Evolutionary conservation across 805 yeast genomes (phyloP).

Genomic region (Sugiyamaella chiloensis): DNA sequence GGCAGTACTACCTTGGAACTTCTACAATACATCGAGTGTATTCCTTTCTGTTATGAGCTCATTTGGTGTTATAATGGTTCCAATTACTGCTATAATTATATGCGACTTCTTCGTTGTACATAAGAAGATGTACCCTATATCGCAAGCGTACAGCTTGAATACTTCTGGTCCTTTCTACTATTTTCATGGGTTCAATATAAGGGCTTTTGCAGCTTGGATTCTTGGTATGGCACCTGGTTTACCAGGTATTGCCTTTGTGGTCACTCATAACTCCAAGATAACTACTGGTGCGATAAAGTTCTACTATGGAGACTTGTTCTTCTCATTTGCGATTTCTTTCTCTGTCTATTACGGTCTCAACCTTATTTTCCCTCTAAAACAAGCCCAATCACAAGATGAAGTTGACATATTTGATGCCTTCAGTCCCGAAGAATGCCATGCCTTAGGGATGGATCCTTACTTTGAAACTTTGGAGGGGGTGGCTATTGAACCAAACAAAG

Average conservation of each 20-base stretch:
- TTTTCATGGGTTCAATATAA: conserved; percentile 43
- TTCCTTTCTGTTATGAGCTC: conserved; percentile 38
- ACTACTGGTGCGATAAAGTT: conserved; percentile 49
- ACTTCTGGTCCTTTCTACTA: conserved; percentile 31
- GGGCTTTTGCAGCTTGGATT: conserved; percentile 40
- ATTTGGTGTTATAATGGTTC: conserved; percentile 40
- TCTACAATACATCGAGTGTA: conserved; percentile 36
- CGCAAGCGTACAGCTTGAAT: conserved; percentile 40
- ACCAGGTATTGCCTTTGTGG: conserved; percentile 25
- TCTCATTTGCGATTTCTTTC: conserved; percentile 19
- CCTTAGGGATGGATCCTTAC: conserved; percentile 12
- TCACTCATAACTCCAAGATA: conserved; percentile 36
- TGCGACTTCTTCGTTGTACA: conserved; percentile 43
- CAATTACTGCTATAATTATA: conserved; percentile 37
- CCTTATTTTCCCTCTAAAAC: conserved; percentile 37
- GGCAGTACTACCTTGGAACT: conserved; percentile 40
- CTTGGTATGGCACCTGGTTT: conserved; percentile 28
- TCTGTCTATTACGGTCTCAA: conserved; percentile 36
- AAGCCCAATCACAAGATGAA: conserved; percentile 35
- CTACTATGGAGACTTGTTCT: background rate
- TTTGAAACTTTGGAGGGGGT: background rate
- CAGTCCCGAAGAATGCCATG: conserved; percentile 28
- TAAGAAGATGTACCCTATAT: conserved; percentile 37
- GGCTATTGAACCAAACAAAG: too few species aligned
- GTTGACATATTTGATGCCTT: conserved; percentile 32